phyloP scores from a whole-genome alignment of 2,329 filamentous ascomycete species.

The Talaromyces funiculosus region DNA sequence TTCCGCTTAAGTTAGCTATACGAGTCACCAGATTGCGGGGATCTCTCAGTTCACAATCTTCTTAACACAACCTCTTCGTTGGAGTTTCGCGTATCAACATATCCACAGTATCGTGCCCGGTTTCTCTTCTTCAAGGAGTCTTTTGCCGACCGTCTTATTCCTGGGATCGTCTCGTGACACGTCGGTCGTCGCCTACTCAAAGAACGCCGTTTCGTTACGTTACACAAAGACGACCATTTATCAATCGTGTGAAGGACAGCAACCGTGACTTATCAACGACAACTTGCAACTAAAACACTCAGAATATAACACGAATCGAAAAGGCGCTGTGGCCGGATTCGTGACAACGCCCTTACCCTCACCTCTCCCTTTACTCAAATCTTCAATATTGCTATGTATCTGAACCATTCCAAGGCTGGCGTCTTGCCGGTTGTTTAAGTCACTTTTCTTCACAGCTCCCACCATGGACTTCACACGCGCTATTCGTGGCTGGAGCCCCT shows the following conservation, averaged over 20 bases:
- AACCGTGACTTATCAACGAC: background rate
- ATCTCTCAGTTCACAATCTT: background rate
- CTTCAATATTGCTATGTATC: constrained; percentile 10
- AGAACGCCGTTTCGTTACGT: background rate
- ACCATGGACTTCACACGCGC: constrained; percentile 14
- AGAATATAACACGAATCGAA: constrained; percentile 7
- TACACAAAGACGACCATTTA: background rate
- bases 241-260: background rate
- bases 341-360: constrained; percentile 1
- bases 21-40: constrained; percentile 8
- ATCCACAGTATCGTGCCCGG: background rate
- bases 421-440: constrained; percentile 13
- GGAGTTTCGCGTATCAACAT: constrained; percentile 1
- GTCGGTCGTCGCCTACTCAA: background rate
- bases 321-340: constrained; percentile 13
- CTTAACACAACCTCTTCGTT: background rate
- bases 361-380: background rate
- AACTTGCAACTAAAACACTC: background rate
- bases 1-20: background rate
- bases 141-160: background rate
- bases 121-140: background rate
- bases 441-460: background rate
- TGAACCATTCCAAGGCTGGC: constrained; percentile 8
- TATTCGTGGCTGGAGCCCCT: constrained; percentile 14
- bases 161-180: background rate